Evolutionary conservation across 2,329 filamentous ascomycete species (phyloP), one percentile per base, ranked within the genome.

Genomic region (Iodosphaeria phyllophila): DNA sequence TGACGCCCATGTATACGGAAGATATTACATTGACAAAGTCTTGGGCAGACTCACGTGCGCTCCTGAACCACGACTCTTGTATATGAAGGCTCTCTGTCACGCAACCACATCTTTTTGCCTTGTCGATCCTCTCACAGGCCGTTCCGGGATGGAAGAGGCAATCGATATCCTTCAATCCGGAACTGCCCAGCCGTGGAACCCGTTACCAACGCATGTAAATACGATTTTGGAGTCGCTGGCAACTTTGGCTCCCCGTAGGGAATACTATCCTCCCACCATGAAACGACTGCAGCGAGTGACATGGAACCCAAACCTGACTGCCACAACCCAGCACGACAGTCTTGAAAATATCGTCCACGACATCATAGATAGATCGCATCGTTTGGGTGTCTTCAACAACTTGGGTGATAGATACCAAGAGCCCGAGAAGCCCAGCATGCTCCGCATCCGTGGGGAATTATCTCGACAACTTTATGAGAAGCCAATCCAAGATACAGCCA

Each of bases 101-200:
- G 71, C 69, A 0, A 41, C 57, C 3, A 77, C 72, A 0, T 70
- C 70, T 0, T 65, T 59, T 13, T 39, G 57, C 0, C 18, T 75
- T 0, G 58, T 64, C 0, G 72, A 77, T 37, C 40, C 48, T 0
- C 48, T 77, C 0, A 74, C 68, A 0, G 45, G 52, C 0, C 51
- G 56, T 0, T 75, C 66, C 0, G 72, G 73, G 0, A 60, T 56
- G 0, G 70, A 76, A 35, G 69, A 76, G 39, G 58, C 66, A 0
- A 33, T 69, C 0, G 39, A 51, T 3, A 56, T 52, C 20, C 45
- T 76, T 0, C 34, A 42, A 4, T 64, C 64, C 0, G 63, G 57
- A 0, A 42, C 44, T 2, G 60, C 55, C 17, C 58, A 63, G 17
- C 60, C 62, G 0, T 67, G 60, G 60, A 36, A 28, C 0, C 44